Evolutionary conservation across 2,329 filamentous ascomycete species (phyloP).

Genomic region (Microsporum canis): DNA sequence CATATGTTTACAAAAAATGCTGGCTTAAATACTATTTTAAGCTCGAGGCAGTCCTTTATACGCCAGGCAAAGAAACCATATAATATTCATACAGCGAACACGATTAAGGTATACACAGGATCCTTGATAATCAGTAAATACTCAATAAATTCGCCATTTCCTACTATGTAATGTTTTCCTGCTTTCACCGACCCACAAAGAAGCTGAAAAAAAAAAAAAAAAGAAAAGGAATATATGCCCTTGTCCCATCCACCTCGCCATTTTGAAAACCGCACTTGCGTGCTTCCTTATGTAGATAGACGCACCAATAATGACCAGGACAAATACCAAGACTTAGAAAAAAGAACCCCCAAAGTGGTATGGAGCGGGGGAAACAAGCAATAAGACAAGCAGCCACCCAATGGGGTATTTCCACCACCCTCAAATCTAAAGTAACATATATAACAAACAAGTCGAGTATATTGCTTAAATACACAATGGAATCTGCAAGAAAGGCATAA

Average conservation of each 20-base stretch:
- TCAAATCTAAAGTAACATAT: neutral
- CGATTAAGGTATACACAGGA: neutral
- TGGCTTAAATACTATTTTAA: too few relatives aligned
- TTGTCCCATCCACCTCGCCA: neutral
- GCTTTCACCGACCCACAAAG: neutral
- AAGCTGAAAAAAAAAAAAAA: neutral
- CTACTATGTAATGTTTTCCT: neutral
- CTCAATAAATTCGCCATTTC: neutral
- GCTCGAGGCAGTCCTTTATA: neutral
- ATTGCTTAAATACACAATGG: neutral
- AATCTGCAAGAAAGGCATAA: neutral
- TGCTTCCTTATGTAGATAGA: conserved; percentile 3
- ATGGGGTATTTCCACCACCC: neutral
- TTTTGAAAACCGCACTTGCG: conserved; percentile 4
- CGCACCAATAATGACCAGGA: neutral
- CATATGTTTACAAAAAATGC: neutral
- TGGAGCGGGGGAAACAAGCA: neutral
- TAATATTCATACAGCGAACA: neutral
- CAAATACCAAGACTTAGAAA: neutral
- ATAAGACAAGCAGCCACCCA: neutral
- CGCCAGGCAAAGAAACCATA: neutral
- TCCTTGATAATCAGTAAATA: neutral
- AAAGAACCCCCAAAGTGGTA: neutral
- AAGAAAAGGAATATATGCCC: neutral
- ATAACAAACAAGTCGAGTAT: neutral